These are phyloP conservation scores for Magnaporthiopsis rhizophila DNA, from an alignment of 2,329 filamentous ascomycete genomes.

Conservation along the genomic window DNA sequence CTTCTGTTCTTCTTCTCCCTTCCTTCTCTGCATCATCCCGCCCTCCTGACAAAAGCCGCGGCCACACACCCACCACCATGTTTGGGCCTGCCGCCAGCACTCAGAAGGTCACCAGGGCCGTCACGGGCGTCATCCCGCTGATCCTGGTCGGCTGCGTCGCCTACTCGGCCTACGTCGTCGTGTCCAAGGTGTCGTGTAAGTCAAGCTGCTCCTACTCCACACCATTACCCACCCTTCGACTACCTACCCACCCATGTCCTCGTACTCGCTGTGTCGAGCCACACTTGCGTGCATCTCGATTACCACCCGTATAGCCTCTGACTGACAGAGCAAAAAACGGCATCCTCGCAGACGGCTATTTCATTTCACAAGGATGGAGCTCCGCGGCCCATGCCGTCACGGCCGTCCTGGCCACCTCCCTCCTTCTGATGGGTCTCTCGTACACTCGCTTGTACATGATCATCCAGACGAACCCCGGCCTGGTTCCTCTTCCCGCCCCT, in stretches of 20 bases:
- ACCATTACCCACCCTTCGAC: not conserved
- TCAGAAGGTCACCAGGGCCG: not conserved
- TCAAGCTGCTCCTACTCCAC: constrained; percentile 12
- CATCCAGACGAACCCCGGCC: constrained; percentile 63
- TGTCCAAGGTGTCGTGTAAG: constrained; percentile 61
- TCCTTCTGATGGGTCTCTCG: constrained; percentile 44
- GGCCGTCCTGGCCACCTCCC: constrained; percentile 63
- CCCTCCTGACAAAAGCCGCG: not conserved
- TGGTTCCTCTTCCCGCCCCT: constrained; percentile 48
- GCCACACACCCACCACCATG: not conserved
- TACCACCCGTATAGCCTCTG: not conserved
- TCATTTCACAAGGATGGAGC: constrained; percentile 2
- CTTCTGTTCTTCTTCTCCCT: not conserved
- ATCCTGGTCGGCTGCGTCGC: constrained; percentile 58
- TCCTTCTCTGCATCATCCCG: not conserved
- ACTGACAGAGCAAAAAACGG: not conserved
- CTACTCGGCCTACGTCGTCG: constrained; percentile 65
- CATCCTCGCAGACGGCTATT: not conserved
- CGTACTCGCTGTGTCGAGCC: not conserved
- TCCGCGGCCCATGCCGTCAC: constrained; percentile 31
- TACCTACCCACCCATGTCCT: not conserved
- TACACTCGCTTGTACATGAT: constrained; percentile 66
- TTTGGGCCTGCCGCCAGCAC: constrained; percentile 6
- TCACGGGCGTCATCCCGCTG: constrained; percentile 58
- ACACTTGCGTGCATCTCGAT: too few species aligned